Conservation (phyloP, 805 yeast genomes). For the Lachancea cidri region DNA sequence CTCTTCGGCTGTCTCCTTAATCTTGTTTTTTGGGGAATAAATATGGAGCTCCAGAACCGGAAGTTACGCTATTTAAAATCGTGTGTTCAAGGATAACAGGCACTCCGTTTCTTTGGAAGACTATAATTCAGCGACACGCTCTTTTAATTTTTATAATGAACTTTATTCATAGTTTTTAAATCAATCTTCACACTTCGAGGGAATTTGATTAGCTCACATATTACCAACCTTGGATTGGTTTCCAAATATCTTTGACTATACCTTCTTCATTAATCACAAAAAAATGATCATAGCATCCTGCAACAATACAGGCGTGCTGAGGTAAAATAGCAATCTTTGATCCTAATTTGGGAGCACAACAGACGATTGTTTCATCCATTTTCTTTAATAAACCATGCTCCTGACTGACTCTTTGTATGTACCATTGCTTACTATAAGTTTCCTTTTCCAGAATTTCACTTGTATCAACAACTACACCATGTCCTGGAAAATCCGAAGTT, state of each 20-base stretch:
- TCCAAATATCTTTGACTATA: slow-evolving; percentile 58
- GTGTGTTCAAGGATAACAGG: no score
- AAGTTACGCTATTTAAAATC: no score
- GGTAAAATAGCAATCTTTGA: slow-evolving; percentile 52
- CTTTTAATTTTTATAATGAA: no score
- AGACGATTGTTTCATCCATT: slow-evolving; percentile 17
- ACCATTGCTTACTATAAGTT: slow-evolving; percentile 48
- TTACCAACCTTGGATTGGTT: slow-evolving; percentile 52
- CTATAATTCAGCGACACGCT: no score
- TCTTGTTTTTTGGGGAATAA: no score
- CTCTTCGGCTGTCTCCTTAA: no score
- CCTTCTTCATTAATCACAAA: slow-evolving; percentile 47
- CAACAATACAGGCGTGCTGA: slow-evolving; percentile 71
- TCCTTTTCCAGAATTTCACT: slow-evolving; percentile 33
- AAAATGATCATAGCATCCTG: slow-evolving; percentile 55
- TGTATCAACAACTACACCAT: slow-evolving; percentile 37
- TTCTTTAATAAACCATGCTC: slow-evolving; percentile 73
- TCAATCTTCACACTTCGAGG: no score
- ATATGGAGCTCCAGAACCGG: no score
- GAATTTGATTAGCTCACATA: no score
- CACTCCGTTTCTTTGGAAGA: no score
- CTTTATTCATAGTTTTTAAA: no score
- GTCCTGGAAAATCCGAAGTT: slow-evolving; percentile 51
- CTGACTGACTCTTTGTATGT: slow-evolving; percentile 62
- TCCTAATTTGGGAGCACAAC: slow-evolving; percentile 34